Percentiles rank a stretch among this genome's conserved stretches.
Conservation (phyloP, 2,329 filamentous ascomycete species). For the Byssochlamys sp. region DNA sequence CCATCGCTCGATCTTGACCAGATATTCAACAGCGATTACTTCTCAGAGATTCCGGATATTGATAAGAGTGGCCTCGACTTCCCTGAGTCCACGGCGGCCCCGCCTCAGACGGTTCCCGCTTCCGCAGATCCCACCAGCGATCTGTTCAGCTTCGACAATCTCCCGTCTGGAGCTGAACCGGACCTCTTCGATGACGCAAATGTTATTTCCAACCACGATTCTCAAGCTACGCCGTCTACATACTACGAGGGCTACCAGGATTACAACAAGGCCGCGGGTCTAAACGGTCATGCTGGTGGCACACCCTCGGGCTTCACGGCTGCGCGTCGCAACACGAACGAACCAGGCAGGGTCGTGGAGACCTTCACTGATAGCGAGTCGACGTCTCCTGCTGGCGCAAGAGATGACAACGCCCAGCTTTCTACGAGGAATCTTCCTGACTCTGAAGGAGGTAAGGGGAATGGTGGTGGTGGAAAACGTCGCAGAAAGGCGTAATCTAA, state of each 20-base stretch:
- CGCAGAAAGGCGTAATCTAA: conserved; percentile 21
- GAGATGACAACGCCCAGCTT: conserved; percentile 20
- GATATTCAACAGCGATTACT: conserved; percentile 51
- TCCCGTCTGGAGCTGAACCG: conserved; percentile 18
- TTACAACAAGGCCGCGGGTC: conserved; percentile 9
- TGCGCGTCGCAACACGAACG: conserved; percentile 7
- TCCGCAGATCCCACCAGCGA: conserved; percentile 22
- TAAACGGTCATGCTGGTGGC: conserved; percentile 1
- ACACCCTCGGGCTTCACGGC: conserved; percentile 4
- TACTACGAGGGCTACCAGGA: conserved; percentile 28
- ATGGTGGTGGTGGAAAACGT: conserved; percentile 20
- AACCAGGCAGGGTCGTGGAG: conserved; percentile 30
- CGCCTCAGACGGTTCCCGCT: conserved; percentile 10
- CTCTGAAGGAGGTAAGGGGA: conserved; percentile 11
- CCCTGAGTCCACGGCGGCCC: conserved; percentile 12
- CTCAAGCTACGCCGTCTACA: conserved; percentile 3
- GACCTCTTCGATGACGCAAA: conserved; percentile 21
- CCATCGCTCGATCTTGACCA: conserved; percentile 46
- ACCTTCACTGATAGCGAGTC: conserved; percentile 37
- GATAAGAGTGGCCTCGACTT: conserved; percentile 18
- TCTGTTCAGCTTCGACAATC: conserved; percentile 34
- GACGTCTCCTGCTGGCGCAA: conserved; percentile 30
- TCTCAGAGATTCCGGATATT: conserved; percentile 33
- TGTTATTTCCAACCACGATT: conserved; percentile 12
- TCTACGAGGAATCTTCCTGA: conserved; percentile 7